phyloP scores from a whole-genome alignment of 257 asterid genomes.

The Petunia secreta region DNA sequence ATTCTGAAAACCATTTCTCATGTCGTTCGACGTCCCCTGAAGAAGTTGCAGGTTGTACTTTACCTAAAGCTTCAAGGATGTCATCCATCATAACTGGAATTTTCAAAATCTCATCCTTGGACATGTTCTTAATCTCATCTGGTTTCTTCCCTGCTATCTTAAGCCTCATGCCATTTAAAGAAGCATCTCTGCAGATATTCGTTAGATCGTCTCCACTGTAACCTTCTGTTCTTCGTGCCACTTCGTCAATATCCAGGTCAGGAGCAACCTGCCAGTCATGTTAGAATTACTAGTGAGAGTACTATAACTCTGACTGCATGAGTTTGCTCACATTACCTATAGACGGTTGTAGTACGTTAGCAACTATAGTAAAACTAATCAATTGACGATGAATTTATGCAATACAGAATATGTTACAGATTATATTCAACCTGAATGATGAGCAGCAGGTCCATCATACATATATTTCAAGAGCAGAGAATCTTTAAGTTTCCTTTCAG shows the following conservation, averaged over 20 bases:
- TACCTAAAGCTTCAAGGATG: slow-evolving; percentile 71
- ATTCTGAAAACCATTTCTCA: slow-evolving; percentile 90
- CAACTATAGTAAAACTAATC: too few relatives aligned
- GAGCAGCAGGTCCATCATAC: too few relatives aligned
- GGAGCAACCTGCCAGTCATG: slow-evolving; percentile 59
- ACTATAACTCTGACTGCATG: too few relatives aligned
- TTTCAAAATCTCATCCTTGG: slow-evolving; percentile 80
- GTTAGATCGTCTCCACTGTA: slow-evolving; percentile 96
- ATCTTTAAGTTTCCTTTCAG: neutral
- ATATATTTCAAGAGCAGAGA: too few relatives aligned
- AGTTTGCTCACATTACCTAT: too few relatives aligned
- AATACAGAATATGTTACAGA: too few relatives aligned
- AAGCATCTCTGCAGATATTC: slow-evolving; percentile 86
- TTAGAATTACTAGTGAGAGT: too few relatives aligned
- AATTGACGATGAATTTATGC: too few relatives aligned
- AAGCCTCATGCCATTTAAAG: slow-evolving; percentile 85
- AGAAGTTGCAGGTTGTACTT: slow-evolving; percentile 91
- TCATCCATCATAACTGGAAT: slow-evolving; percentile 92
- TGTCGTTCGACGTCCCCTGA: slow-evolving; percentile 83
- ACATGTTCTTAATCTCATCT: slow-evolving; percentile 77
- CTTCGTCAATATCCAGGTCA: slow-evolving; percentile 83
- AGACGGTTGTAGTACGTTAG: too few relatives aligned
- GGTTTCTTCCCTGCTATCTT: slow-evolving; percentile 79
- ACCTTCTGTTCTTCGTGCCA: slow-evolving; percentile 86
- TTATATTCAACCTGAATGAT: too few relatives aligned